phyloP scores from a whole-genome alignment of 2,329 filamentous ascomycete genomes.

The Epichloe brachyelytri region DNA sequence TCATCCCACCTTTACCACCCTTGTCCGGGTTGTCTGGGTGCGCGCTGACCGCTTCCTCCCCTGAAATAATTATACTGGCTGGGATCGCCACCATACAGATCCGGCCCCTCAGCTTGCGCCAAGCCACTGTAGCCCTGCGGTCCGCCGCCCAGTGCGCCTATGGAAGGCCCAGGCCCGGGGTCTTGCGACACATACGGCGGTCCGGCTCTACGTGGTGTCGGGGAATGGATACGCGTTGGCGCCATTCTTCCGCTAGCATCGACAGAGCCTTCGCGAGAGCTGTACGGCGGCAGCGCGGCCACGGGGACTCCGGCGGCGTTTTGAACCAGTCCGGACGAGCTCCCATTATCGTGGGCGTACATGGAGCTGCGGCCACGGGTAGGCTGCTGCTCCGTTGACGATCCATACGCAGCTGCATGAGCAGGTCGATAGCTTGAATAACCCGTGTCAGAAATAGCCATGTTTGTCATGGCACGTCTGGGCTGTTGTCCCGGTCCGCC shows the following conservation, averaged over 20 bases:
- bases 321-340: constrained; percentile 37
- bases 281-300: constrained; percentile 16
- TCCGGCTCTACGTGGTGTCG: constrained; percentile 2
- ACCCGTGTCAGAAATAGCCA: constrained; percentile 11
- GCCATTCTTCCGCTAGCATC: constrained; percentile 14
- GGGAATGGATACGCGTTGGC: constrained; percentile 10
- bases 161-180: constrained; percentile 26
- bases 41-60: constrained; percentile 16
- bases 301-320: constrained; percentile 40
- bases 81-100: constrained; percentile 26
- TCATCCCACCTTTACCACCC: constrained; percentile 20
- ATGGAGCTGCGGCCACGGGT: constrained; percentile 31
- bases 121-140: constrained; percentile 47
- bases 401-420: constrained; percentile 7
- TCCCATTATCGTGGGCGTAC: constrained; percentile 39
- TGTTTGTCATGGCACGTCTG: constrained; percentile 11
- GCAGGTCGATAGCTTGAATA: constrained; percentile 15
- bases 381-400: constrained; percentile 10
- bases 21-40: constrained; percentile 21
- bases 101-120: constrained; percentile 37
- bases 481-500: constrained; percentile 15
- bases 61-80: constrained; percentile 46
- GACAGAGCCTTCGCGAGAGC: constrained; percentile 11
- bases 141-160: constrained; percentile 42
- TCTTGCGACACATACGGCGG: not conserved